A percentile compares a stretch with the other conserved stretches of the same genome.
These are phyloP conservation scores for Tuber magnatum DNA, from an alignment of 495 filamentous ascomycete species.

Conservation along the genomic window DNA sequence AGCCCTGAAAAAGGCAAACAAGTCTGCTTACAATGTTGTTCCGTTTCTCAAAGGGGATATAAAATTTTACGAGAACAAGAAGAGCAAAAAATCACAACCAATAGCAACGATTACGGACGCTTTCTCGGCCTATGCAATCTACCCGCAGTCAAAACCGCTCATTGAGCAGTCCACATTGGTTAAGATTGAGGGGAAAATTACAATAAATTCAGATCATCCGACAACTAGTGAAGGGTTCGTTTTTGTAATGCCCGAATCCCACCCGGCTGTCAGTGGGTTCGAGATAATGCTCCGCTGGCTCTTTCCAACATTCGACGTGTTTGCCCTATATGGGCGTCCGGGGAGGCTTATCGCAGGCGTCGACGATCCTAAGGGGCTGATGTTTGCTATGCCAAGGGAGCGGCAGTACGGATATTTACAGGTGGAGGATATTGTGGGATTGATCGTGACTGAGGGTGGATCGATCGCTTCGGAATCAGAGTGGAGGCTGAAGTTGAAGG, in stretches of 20 bases:
- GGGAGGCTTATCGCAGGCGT: constrained; percentile 78
- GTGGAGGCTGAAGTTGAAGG: constrained; percentile 84
- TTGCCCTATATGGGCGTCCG: constrained; percentile 85
- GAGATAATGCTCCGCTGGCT: constrained; percentile 95
- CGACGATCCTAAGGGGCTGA: constrained; percentile 77
- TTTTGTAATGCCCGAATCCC: constrained; percentile 94
- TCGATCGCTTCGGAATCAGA: constrained; percentile 76
- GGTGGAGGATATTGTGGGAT: constrained; percentile 67
- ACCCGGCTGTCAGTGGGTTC: constrained; percentile 83
- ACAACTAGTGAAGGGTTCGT: constrained; percentile 82
- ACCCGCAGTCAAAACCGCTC: constrained; percentile 83
- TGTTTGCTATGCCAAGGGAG: constrained; percentile 95
- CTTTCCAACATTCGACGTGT: constrained; percentile 90
- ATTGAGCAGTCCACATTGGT: constrained; percentile 92
- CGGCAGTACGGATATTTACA: constrained; percentile 87
- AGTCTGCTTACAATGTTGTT: constrained; percentile 59
- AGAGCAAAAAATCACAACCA: constrained; percentile 82
- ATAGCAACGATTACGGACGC: constrained; percentile 87
- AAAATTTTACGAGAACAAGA: constrained; percentile 88
- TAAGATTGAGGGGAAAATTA: constrained; percentile 88
- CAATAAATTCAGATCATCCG: constrained; percentile 66
- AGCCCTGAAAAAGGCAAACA: constrained; percentile 63
- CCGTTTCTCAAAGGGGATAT: constrained; percentile 74
- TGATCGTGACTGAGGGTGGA: constrained; percentile 73
- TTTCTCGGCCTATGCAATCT: constrained; percentile 89